Conservation (phyloP, 1,284 basidiomycete species). For the Ganoderma sinense region DNA sequence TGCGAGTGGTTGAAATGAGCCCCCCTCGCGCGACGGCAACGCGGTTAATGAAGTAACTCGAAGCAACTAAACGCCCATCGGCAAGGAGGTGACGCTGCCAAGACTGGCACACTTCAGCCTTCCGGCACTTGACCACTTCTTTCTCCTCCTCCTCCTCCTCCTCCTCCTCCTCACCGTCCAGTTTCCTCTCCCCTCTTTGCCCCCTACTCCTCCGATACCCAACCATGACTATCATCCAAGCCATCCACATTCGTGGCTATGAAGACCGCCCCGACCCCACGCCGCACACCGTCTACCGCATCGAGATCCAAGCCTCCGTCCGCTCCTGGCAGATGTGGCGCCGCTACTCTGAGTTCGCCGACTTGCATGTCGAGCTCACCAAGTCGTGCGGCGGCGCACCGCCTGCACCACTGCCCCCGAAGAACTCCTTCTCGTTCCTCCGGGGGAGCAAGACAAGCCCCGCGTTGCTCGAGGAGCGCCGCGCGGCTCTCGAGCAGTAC, state of each 20-base stretch:
- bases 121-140: constrained; percentile 3
- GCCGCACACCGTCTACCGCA: constrained; percentile 82
- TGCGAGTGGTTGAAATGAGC: neutral
- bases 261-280: constrained; percentile 74
- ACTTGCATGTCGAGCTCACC: constrained; percentile 84
- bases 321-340: constrained; percentile 93
- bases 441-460: constrained; percentile 49
- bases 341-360: constrained; percentile 93
- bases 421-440: constrained; percentile 76
- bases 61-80: neutral
- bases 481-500: constrained; percentile 82
- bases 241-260: constrained; percentile 70
- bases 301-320: constrained; percentile 83
- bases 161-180: neutral
- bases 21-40: neutral
- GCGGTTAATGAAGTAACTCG: neutral
- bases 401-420: constrained; percentile 82
- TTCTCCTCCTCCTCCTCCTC: neutral
- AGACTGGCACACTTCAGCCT: neutral
- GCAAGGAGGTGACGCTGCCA: neutral
- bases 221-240: constrained; percentile 75
- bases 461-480: constrained; percentile 76
- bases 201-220: neutral
- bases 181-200: too few species aligned
- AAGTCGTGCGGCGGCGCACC: constrained; percentile 76